These are phyloP conservation scores for Pyrenopolyporus hunteri DNA, from an alignment of 495 filamentous ascomycete genomes.

Conservation along the genomic window DNA sequence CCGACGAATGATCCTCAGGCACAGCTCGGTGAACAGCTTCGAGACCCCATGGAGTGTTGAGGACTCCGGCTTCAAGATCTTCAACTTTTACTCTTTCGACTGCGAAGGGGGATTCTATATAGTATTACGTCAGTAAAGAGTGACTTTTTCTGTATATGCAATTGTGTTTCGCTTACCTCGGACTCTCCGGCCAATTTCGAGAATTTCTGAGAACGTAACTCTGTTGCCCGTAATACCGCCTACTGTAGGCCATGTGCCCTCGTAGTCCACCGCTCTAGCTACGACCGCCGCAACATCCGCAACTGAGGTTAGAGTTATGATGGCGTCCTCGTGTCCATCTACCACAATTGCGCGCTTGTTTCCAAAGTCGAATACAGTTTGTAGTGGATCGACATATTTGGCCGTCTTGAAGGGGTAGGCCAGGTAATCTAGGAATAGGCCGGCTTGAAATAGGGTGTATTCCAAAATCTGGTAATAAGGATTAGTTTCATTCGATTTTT, in stretches of 20 bases:
- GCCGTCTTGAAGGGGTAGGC: conserved; percentile 56
- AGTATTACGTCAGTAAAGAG: conserved; percentile 15
- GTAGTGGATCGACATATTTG: conserved; percentile 53
- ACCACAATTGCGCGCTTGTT: conserved; percentile 56
- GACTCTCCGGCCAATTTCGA: conserved; percentile 56
- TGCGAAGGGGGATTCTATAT: conserved; percentile 48
- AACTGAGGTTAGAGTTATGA: conserved; percentile 55
- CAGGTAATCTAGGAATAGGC: conserved; percentile 61
- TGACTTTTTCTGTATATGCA: background rate
- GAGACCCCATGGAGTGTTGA: conserved; percentile 54
- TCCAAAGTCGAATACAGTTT: conserved; percentile 54
- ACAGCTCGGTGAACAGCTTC: conserved; percentile 51
- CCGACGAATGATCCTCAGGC: conserved; percentile 46
- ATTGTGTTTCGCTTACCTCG: conserved; percentile 48
- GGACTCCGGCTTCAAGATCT: conserved; percentile 53
- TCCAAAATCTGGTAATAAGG: conserved; percentile 55
- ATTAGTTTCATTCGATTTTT: too few relatives aligned
- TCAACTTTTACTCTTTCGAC: conserved; percentile 52
- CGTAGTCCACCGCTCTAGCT: conserved; percentile 56
- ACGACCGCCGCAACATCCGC: conserved; percentile 56
- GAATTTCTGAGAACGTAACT: conserved; percentile 49
- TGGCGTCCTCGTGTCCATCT: conserved; percentile 51
- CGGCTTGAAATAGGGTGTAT: conserved; percentile 64
- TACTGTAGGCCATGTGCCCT: conserved; percentile 61
- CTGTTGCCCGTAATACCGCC: conserved; percentile 59